Evolutionary conservation across 305 asterid species (phyloP), one percentile per base, ranked within the genome.

Genomic region (Caryopteris hybrid): DNA sequence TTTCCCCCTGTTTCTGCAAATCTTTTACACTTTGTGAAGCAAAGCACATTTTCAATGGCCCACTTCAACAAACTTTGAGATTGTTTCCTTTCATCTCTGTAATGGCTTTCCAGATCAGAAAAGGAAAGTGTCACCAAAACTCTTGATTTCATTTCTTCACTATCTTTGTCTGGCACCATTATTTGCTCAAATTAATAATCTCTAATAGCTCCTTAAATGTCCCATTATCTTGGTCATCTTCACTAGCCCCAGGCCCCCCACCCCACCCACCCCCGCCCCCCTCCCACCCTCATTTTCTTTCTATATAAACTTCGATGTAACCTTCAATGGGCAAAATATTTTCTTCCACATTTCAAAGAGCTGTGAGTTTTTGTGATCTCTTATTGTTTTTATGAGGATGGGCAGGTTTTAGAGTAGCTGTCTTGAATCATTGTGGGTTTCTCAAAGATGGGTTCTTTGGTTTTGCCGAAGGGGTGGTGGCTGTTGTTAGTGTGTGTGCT

Each of bases 1-100:
- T 81, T 74, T 60, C 58, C 75, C 72, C 52, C 52, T 29, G 10
- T 22, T 55, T 70, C 79, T 68, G 74, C 81, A 75, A 75, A 68
- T 69, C 43, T 59, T 77, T 61, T 66, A 3, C 86, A 65, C 75
- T 60, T 61, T 54, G 63, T 74, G 64, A 84, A 83, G 89, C 89
- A 81, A 87, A 72, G 83, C 77, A 83, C 77, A 73, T 67, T 74
- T 62, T 36, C 10, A 5, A 4, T 51, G 80, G 68, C 83, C 88
- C 81, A 79, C 84, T 66, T 42, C 80, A 78, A 69, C 81, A 29
- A 73, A 73, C 74, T 53, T 69, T 5, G 66, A 53, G 29, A 16
- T 54, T 45, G 51, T 47, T 45, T 57, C 22, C 13, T 8, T 36
- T 55, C 42, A 46, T 23, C 65, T 55, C 45, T 13, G 16, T 1